Evolutionary conservation across 1,139 yeast species (phyloP).

Genomic region (Nakaseomyces kungkrabaensis): DNA sequence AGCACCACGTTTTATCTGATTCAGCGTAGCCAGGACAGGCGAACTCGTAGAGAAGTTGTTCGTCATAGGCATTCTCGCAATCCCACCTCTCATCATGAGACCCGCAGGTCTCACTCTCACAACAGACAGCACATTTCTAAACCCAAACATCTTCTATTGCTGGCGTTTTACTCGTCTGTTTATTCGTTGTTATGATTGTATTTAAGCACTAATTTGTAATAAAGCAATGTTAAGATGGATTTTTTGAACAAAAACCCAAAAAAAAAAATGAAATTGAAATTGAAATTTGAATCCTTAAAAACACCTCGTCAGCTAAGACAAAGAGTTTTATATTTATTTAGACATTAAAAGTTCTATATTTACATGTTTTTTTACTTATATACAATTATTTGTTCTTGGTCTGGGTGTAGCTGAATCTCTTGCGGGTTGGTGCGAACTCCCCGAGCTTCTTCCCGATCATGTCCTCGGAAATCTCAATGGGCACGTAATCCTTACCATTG

Average conservation of each 20-base stretch:
- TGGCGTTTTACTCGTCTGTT: too few species aligned
- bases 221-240: too few species aligned
- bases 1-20: constrained; percentile 61
- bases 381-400: constrained; percentile 31
- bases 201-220: too few species aligned
- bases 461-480: constrained; percentile 77
- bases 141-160: too few species aligned
- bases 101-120: background rate
- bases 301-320: too few species aligned
- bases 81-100: background rate
- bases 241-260: too few species aligned
- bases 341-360: background rate
- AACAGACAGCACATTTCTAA: background rate
- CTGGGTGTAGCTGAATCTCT: constrained; percentile 75
- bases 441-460: constrained; percentile 98
- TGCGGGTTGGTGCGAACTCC: constrained; percentile 88
- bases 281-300: too few species aligned
- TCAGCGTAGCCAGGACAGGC: constrained; percentile 47
- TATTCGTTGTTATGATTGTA: too few species aligned
- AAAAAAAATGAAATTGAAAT: too few species aligned
- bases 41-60: constrained; percentile 9
- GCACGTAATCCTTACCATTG: constrained; percentile 90
- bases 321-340: background rate
- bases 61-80: background rate
- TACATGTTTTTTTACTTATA: background rate